Conservation (phyloP, 805 yeast genomes). For the Starmera quercuum region DNA sequence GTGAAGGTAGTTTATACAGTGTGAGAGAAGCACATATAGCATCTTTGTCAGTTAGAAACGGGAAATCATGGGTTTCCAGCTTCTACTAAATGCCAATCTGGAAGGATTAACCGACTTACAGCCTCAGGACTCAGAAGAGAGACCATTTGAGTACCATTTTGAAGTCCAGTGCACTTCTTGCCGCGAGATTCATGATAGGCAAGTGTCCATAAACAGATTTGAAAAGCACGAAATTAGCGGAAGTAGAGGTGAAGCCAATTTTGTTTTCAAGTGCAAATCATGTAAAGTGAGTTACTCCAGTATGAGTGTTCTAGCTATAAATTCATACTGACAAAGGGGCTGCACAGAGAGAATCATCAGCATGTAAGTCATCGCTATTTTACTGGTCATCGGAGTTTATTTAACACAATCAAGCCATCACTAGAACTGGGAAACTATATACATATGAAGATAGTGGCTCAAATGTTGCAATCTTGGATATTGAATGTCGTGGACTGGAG, state of each 20-base stretch:
- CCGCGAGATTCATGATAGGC: conserved; percentile 68
- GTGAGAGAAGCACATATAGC: too few species aligned
- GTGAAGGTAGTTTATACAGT: too few species aligned
- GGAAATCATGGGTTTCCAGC: conserved; percentile 21
- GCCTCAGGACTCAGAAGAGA: conserved; percentile 50
- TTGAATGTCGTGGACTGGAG: conserved; percentile 86
- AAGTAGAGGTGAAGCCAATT: conserved; percentile 77
- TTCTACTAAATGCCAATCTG: conserved; percentile 28
- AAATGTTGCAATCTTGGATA: conserved; percentile 45
- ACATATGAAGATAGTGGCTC: conserved; percentile 33
- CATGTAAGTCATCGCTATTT: conserved; percentile 5
- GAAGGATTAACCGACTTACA: conserved; percentile 32
- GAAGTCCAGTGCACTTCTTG: conserved; percentile 70
- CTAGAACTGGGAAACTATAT: conserved; percentile 16
- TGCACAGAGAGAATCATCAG: conserved; percentile 15
- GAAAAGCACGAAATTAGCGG: conserved; percentile 61
- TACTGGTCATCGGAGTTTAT: background rate
- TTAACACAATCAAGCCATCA: conserved; percentile 8
- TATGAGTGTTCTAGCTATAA: background rate
- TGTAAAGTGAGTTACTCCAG: conserved; percentile 42
- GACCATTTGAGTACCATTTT: conserved; percentile 73
- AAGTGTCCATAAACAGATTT: conserved; percentile 56
- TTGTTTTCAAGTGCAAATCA: conserved; percentile 65
- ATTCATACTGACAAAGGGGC: background rate
- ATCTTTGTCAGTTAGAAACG: too few species aligned